These are phyloP conservation scores for Arbutus unedo DNA, from an alignment of 148 eudicot species.

Conservation along the genomic window DNA sequence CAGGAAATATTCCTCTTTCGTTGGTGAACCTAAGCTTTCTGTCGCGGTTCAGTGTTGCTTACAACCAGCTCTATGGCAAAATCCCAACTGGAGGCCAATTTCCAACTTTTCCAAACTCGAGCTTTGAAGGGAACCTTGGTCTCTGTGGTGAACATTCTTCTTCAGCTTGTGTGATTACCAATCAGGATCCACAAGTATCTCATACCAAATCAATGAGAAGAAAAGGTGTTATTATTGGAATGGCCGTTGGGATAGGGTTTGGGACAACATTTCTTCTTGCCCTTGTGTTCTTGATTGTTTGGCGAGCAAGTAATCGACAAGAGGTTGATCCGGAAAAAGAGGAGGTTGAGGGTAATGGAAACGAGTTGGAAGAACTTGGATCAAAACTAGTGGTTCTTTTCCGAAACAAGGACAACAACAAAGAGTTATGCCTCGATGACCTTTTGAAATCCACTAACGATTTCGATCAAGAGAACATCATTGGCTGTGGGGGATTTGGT, in stretches of 20 bases:
- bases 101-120: conserved; percentile 30
- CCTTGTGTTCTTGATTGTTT: conserved; percentile 24
- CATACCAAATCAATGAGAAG: conserved; percentile 12
- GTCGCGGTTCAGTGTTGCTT: conserved; percentile 29
- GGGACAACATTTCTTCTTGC: conserved; percentile 34
- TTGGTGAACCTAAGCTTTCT: conserved; percentile 27
- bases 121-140: conserved; percentile 34
- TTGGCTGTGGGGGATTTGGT: conserved; percentile 56
- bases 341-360: conserved; percentile 3
- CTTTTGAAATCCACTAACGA: conserved; percentile 36
- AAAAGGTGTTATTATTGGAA: conserved; percentile 24
- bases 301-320: conserved; percentile 19
- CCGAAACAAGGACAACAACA: conserved; percentile 26
- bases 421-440: conserved; percentile 40
- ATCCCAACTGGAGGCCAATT: conserved; percentile 35
- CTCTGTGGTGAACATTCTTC: conserved; percentile 37
- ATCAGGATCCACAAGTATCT: conserved; percentile 9
- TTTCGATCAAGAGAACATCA: conserved; percentile 49
- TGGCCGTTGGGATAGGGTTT: conserved; percentile 39
- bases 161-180: conserved; percentile 16
- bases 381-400: conserved; percentile 40
- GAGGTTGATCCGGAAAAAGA: conserved; percentile 36
- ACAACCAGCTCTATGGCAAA: conserved; percentile 22
- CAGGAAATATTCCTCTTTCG: conserved; percentile 27
- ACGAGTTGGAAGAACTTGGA: conserved; percentile 23